Percentiles rank a stretch among this genome's conserved stretches.
Evolutionary conservation across 495 filamentous ascomycete species (phyloP).

Genomic region (Penicillium herquei): DNA sequence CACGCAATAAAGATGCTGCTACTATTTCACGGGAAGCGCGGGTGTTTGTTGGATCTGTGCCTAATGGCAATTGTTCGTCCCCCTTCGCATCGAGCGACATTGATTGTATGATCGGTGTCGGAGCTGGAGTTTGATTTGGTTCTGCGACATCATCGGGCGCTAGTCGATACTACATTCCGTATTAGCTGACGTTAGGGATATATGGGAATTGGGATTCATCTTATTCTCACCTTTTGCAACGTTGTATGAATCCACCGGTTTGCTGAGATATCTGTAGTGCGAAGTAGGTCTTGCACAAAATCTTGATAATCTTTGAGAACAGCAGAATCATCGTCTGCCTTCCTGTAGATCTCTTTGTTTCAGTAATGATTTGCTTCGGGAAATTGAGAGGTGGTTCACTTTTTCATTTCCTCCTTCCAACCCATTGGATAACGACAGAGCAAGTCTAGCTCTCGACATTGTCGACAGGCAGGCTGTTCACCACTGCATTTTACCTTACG

Average conservation of each 20-base stretch:
- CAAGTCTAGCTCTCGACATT: conserved; percentile 49
- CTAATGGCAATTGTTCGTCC: too few relatives aligned
- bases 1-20: too few relatives aligned
- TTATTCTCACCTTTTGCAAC: background rate
- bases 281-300: background rate
- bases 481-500: conserved; percentile 61
- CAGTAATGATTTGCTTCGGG: background rate
- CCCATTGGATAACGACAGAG: conserved; percentile 51
- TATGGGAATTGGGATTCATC: background rate
- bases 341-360: background rate
- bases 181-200: background rate
- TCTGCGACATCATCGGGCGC: background rate
- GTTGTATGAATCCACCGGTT: background rate
- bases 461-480: conserved; percentile 50
- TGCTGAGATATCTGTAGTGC: background rate
- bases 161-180: background rate
- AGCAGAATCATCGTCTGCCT: background rate
- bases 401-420: conserved; percentile 50
- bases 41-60: too few relatives aligned
- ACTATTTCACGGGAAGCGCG: too few relatives aligned
- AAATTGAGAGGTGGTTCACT: background rate
- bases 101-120: too few relatives aligned
- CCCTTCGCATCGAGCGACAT: too few relatives aligned
- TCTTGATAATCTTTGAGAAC: background rate
- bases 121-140: background rate